These are phyloP conservation scores for Coemansia sp. DNA, from an alignment of 192 early-diverging fungal species.

Conservation along the genomic window DNA sequence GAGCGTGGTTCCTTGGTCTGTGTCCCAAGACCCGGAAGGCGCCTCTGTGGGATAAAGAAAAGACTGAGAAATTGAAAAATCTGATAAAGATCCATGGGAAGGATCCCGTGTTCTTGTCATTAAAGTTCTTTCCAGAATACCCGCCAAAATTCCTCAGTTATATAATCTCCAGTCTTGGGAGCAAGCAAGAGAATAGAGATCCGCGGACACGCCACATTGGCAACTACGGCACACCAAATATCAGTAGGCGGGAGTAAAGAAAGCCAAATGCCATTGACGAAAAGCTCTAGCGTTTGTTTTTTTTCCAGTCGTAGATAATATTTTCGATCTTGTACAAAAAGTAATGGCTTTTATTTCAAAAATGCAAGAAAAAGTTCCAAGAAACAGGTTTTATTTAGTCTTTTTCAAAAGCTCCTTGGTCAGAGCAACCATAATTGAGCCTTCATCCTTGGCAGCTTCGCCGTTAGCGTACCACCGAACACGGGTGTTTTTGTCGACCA, in stretches of 20 bases:
- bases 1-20: slow-evolving; percentile 13
- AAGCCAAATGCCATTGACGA: too few relatives aligned
- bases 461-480: slow-evolving; percentile 59
- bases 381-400: slow-evolving; percentile 16
- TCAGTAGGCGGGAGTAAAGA: too few relatives aligned
- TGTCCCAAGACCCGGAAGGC: slow-evolving; percentile 27
- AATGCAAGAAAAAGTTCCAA: too few relatives aligned
- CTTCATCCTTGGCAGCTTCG: slow-evolving; percentile 36
- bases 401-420: slow-evolving; percentile 28
- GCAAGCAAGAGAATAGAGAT: slow-evolving; percentile 8
- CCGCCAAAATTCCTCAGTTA: slow-evolving; percentile 12
- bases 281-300: too few relatives aligned
- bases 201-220: not conserved
- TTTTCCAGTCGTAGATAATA: too few relatives aligned
- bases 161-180: slow-evolving; percentile 14
- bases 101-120: slow-evolving; percentile 37
- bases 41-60: slow-evolving; percentile 21
- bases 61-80: slow-evolving; percentile 6
- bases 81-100: slow-evolving; percentile 22
- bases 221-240: too few relatives aligned
- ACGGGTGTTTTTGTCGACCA: slow-evolving; percentile 41
- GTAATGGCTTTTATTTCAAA: too few relatives aligned
- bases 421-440: slow-evolving; percentile 32
- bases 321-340: too few relatives aligned
- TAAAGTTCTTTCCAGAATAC: slow-evolving; percentile 48